Conservation (phyloP, 2,329 filamentous ascomycete species). For the Penicillium sp. region DNA sequence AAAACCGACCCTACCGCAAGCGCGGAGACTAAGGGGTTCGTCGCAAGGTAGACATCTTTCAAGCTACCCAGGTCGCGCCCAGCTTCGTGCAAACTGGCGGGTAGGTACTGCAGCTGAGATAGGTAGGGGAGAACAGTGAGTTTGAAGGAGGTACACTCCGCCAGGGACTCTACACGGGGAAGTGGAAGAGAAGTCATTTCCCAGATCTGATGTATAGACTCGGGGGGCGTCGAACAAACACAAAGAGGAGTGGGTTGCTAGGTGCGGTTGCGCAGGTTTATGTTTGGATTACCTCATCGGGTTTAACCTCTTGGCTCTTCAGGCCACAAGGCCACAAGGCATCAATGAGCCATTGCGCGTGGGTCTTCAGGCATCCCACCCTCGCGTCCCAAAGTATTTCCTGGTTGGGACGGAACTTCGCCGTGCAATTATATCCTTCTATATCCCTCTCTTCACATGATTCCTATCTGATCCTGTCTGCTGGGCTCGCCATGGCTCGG, state of each 20-base stretch:
- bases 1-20: constrained; percentile 73
- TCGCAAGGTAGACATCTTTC: constrained; percentile 74
- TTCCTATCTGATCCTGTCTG: constrained; percentile 9
- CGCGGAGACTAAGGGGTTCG: constrained; percentile 81
- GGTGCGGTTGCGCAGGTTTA: constrained; percentile 10
- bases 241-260: constrained; percentile 9
- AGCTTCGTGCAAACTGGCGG: constrained; percentile 65
- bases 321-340: constrained; percentile 10
- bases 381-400: constrained; percentile 26
- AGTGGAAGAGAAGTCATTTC: constrained; percentile 62
- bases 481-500: constrained; percentile 40
- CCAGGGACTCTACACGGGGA: constrained; percentile 69
- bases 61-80: constrained; percentile 66
- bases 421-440: neutral
- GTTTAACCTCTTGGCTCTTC: constrained; percentile 15
- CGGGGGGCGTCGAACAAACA: constrained; percentile 8
- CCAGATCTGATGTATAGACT: neutral
- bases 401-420: constrained; percentile 15
- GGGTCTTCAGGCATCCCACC: constrained; percentile 11
- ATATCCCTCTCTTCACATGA: constrained; percentile 11
- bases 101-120: constrained; percentile 71
- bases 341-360: neutral
- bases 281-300: constrained; percentile 27
- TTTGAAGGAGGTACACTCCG: constrained; percentile 76
- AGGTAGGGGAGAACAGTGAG: constrained; percentile 77